Evolutionary conservation across 2,329 filamentous ascomycete genomes (phyloP), one percentile per base, ranked within the genome.

Genomic region (Colletotrichum brevisporum): DNA sequence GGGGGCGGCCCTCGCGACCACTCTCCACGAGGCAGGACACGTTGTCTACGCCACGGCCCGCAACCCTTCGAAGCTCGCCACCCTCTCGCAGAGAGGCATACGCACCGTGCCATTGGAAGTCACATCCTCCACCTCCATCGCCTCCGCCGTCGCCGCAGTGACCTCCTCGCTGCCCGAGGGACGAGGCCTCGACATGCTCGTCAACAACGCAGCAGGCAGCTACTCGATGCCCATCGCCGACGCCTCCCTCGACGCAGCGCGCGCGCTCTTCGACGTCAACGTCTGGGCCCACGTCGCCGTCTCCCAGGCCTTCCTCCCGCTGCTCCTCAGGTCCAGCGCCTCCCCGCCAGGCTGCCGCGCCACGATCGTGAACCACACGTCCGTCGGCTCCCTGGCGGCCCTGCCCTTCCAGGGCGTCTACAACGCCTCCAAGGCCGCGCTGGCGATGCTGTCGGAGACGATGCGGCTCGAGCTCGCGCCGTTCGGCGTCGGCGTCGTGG

Each of bases 11-110:
- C 58, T 78, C 0, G 73, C 75, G 3, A 27, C 58, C 3, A 62
- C 71, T 26, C 71, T 79, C 15, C 63, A 70, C 27, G 18, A 69
- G 2, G 69, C 63, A 0, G 78, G 77, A 10, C 76, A 76, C 43
- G 75, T 74, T 39, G 78, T 81, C 51, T 77, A 79, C 56, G 78
- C 78, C 6, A 79, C 79, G 2, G 76, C 76, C 2, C 74, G 79
- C 2, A 70, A 74, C 39, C 68, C 73, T 6, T 70, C 73, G 53
- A 76, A 78, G 47, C 71, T 78, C 13, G 60, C 69, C 3, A 69
- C 72, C 2, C 67, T 74, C n/a, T 69, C 73, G 16, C 73, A 67
- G 15, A 63, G 78, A 6, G 73, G 75, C 6, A 67, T 73, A 8
- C 10, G 39, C 6, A 65, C 65, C 0, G 68, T 82, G 12, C 45